Conservation (phyloP, 768 basidiomycete genomes). For the Collybia sp. region DNA sequence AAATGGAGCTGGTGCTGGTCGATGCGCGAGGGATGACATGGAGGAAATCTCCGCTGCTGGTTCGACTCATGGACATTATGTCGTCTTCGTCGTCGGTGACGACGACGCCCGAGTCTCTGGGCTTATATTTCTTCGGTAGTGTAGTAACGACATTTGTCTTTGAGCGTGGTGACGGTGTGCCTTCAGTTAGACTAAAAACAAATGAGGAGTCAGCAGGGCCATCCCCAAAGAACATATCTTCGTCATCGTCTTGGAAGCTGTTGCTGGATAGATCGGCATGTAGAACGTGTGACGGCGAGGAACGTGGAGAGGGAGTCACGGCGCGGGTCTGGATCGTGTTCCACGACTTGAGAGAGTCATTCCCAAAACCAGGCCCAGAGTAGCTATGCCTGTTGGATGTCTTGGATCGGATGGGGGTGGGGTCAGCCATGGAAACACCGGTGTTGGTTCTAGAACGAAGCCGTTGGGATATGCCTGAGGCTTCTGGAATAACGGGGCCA, state of each 20-base stretch:
- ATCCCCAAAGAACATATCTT: conserved; percentile 52
- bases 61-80: conserved; percentile 10
- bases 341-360: conserved; percentile 26
- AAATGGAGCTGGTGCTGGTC: conserved; percentile 57
- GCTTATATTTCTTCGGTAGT: conserved; percentile 65
- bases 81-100: conserved; percentile 59
- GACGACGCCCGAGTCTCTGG: conserved; percentile 63
- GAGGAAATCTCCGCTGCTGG: conserved; percentile 15
- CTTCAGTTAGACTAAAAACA: conserved; percentile 46
- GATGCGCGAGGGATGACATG: conserved; percentile 52
- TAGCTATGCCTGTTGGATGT: conserved; percentile 59
- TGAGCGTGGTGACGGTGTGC: conserved; percentile 52
- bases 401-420: conserved; percentile 22
- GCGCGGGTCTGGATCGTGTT: conserved; percentile 34
- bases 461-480: conserved; percentile 14
- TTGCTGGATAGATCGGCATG: conserved; percentile 11
- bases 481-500: conserved; percentile 46
- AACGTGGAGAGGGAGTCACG: conserved; percentile 41
- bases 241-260: conserved; percentile 38
- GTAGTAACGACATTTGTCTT: conserved; percentile 26
- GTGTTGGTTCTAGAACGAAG: conserved; percentile 27
- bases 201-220: conserved; percentile 49
- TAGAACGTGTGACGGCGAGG: conserved; percentile 32
- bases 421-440: conserved; percentile 15
- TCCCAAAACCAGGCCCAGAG: conserved; percentile 39